Percentiles rank a stretch among this genome's conserved stretches.
phyloP scores from a whole-genome alignment of 768 basidiomycete species.

The Tricholoma matsutake region DNA sequence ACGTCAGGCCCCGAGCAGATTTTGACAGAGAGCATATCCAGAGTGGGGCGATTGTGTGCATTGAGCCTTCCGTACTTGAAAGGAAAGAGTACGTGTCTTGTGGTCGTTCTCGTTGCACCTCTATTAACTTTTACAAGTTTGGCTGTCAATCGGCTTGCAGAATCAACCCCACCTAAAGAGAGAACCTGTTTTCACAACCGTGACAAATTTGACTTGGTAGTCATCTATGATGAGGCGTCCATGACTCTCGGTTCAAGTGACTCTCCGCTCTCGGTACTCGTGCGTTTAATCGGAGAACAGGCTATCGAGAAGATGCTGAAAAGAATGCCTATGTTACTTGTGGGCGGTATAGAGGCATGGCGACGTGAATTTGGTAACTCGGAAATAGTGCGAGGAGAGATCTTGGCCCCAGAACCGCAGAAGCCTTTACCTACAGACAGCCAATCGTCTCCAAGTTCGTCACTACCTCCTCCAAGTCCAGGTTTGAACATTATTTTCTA shows the following conservation, averaged over 20 bases:
- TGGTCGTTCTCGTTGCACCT: slow-evolving; percentile 1
- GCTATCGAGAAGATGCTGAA: slow-evolving; percentile 72
- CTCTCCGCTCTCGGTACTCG: slow-evolving; percentile 56
- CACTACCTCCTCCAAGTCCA: slow-evolving; percentile 23
- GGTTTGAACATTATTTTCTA: slow-evolving; percentile 26
- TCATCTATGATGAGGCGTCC: slow-evolving; percentile 74
- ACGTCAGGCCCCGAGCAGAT: slow-evolving; percentile 76
- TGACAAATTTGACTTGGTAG: slow-evolving; percentile 85
- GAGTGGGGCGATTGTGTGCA: slow-evolving; percentile 67
- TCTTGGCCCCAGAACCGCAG: slow-evolving; percentile 5
- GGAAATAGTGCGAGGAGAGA: slow-evolving; percentile 21
- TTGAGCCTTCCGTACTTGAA: slow-evolving; percentile 77
- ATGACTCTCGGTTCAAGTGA: slow-evolving; percentile 45
- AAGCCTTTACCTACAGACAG: slow-evolving; percentile 3
- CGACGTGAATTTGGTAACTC: slow-evolving; percentile 49
- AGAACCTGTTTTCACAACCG: slow-evolving; percentile 76
- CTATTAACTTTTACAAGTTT: slow-evolving; percentile 43
- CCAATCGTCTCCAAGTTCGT: slow-evolving; percentile 2
- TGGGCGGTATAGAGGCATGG: slow-evolving; percentile 87
- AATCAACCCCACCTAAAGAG: slow-evolving; percentile 71
- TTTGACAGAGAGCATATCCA: slow-evolving; percentile 75
- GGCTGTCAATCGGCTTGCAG: slow-evolving; percentile 64
- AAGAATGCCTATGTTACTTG: slow-evolving; percentile 75
- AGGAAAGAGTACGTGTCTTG: slow-evolving; percentile 57
- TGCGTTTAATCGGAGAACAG: slow-evolving; percentile 67